Evolutionary conservation across 2,329 filamentous ascomycete species (phyloP).

Genomic region (Penicillium nordicum): DNA sequence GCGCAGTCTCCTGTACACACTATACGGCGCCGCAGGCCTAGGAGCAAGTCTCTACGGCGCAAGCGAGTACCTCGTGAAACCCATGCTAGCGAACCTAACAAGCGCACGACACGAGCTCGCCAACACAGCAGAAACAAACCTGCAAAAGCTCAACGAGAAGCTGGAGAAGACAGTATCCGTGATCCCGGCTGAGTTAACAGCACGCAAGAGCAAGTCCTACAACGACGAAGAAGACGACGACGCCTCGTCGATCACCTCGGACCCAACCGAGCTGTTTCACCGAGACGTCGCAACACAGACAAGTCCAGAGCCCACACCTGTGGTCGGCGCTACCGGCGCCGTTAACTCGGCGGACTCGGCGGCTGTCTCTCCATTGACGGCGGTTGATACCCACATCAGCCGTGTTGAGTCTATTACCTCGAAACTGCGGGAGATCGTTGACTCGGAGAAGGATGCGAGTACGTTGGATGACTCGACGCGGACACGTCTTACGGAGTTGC

Average conservation of each 20-base stretch:
- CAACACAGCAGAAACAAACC: constrained; percentile 49
- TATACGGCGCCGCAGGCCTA: constrained; percentile 55
- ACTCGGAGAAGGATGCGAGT: constrained; percentile 37
- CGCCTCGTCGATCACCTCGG: constrained; percentile 47
- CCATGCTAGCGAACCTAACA: constrained; percentile 55
- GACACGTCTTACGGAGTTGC: constrained; percentile 43
- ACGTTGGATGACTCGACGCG: constrained; percentile 34
- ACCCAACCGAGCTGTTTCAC: constrained; percentile 63
- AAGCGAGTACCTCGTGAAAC: constrained; percentile 57
- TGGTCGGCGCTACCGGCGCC: constrained; percentile 24
- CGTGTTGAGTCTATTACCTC: constrained; percentile 51
- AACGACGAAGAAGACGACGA: constrained; percentile 35
- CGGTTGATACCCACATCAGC: constrained; percentile 40
- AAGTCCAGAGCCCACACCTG: constrained; percentile 37
- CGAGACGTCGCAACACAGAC: constrained; percentile 63
- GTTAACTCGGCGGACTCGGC: constrained; percentile 12
- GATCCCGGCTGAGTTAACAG: constrained; percentile 43
- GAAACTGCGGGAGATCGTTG: constrained; percentile 49
- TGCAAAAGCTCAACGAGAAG: constrained; percentile 56
- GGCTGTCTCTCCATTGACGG: constrained; percentile 21
- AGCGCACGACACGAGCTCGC: constrained; percentile 58
- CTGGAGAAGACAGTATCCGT: constrained; percentile 52
- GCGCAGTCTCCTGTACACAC: constrained; percentile 53
- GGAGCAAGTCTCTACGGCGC: constrained; percentile 56
- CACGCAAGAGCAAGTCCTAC: constrained; percentile 25